Conservation (phyloP, 176 grass and related monocot species). For the Phragmites australis region DNA sequence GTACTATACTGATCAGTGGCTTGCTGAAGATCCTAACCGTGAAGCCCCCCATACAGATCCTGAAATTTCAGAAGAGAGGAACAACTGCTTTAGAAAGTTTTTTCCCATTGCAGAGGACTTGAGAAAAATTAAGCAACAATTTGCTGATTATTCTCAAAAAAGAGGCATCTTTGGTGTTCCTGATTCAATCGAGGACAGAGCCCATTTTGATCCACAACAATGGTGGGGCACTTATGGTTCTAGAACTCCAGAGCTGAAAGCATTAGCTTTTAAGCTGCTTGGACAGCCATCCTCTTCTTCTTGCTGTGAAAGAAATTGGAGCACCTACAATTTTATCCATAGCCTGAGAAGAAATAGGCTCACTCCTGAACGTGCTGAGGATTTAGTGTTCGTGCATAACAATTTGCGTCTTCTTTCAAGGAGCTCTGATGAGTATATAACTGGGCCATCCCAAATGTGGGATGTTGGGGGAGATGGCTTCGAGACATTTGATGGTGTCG, state of each 20-base stretch:
- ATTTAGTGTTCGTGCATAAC: background rate
- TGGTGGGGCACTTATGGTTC: background rate
- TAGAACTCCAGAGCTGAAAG: background rate
- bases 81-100: conserved; percentile 9
- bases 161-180: no score
- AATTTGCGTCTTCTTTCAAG: background rate
- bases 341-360: background rate
- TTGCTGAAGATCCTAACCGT: background rate
- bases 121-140: background rate
- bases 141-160: conserved; percentile 17
- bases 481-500: background rate
- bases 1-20: conserved; percentile 3
- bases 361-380: background rate
- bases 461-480: background rate
- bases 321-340: background rate
- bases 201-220: background rate
- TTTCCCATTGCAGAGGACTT: background rate
- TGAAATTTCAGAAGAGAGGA: conserved; percentile 18
- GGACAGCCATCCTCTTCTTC: background rate
- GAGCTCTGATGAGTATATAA: background rate
- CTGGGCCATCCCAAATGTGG: background rate
- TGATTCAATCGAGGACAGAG: background rate
- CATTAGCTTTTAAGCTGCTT: background rate
- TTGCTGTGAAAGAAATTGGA: background rate
- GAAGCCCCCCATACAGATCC: background rate